Evolutionary conservation across 2,329 filamentous ascomycete genomes (phyloP), one percentile per base, ranked within the genome.

Genomic region (Pezizomycotina sp.): DNA sequence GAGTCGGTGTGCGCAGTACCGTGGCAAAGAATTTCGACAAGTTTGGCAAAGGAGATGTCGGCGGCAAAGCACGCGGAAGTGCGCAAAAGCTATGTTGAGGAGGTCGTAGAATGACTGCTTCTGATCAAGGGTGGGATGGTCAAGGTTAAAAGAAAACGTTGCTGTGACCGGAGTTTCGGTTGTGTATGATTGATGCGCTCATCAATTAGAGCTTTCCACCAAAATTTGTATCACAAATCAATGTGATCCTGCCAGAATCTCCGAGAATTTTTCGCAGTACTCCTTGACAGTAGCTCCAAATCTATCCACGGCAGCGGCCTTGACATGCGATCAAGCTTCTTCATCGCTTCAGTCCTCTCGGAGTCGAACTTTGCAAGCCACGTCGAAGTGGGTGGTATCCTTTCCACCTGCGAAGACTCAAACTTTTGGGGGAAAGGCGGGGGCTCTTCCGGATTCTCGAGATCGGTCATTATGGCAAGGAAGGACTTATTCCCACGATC

Each of bases 401-500:
- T 47, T 32, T 52, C 49, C 14, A 45, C 45, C 4, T 34, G 34
- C 16, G 45, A 49, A 8, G 49, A 50, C 15, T 49, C 48, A 38
- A 52, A 52, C 15, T 71, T 69, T 28, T 74, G 71, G 1, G 89
- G 89, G 48, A 95, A 93, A 0, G 83, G 79, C 2, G 89, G 89
- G 15, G 68, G 68, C 45, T 73, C 68, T 31, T 84, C 77, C 16
- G 77, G 76, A 46, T 77, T 86, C 56, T 98, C 89, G 16, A 95
- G 63, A 55, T 98, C 89, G 1, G 78, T 70, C 71, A 98, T 86
- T 48, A 95, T 82, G 20, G 78, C 80, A 18, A 98, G 65, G 54
- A 95, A 98, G 3, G 89, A 80, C 45, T 83, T 72, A 98, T 98
- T 2, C 84, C 89, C 49, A 98, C 79, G n/a, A 95, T 86, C 60